These are phyloP conservation scores for Saccharomyces hybrid DNA, from an alignment of 1,139 yeast genomes.

Conservation along the genomic window DNA sequence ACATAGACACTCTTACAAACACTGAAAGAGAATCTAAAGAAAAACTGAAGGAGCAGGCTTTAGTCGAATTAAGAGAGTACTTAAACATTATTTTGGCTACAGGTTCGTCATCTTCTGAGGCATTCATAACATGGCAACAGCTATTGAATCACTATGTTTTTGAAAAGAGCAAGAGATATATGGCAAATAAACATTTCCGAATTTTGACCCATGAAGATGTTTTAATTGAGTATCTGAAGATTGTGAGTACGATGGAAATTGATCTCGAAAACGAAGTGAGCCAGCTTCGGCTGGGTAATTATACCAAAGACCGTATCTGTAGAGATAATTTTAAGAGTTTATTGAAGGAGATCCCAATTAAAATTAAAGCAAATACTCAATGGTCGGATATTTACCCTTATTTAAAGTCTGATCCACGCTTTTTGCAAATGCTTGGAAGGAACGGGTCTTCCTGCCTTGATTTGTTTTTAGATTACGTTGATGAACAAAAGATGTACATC, in stretches of 20 bases:
- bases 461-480: constrained; percentile 67
- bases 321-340: constrained; percentile 50
- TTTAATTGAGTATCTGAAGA: constrained; percentile 42
- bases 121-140: constrained; percentile 20
- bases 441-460: constrained; percentile 77
- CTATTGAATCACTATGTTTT: constrained; percentile 22
- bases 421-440: constrained; percentile 60
- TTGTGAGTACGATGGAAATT: constrained; percentile 34
- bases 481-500: constrained; percentile 50
- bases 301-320: constrained; percentile 55
- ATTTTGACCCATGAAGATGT: constrained; percentile 53
- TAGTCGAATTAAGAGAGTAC: constrained; percentile 46
- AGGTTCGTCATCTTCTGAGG: neutral
- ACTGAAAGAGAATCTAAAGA: constrained; percentile 35
- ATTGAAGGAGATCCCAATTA: constrained; percentile 34
- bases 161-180: constrained; percentile 53
- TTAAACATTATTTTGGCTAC: constrained; percentile 27
- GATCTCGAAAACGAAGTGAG: constrained; percentile 28
- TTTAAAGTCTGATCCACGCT: constrained; percentile 52
- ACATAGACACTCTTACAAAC: constrained; percentile 37
- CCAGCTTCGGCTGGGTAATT: constrained; percentile 37
- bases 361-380: constrained; percentile 45
- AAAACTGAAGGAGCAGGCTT: constrained; percentile 41
- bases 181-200: constrained; percentile 52
- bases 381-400: constrained; percentile 52